These are phyloP conservation scores for Pseudopithomyces chartarum DNA, from an alignment of 2,329 filamentous ascomycete genomes.

Conservation along the genomic window DNA sequence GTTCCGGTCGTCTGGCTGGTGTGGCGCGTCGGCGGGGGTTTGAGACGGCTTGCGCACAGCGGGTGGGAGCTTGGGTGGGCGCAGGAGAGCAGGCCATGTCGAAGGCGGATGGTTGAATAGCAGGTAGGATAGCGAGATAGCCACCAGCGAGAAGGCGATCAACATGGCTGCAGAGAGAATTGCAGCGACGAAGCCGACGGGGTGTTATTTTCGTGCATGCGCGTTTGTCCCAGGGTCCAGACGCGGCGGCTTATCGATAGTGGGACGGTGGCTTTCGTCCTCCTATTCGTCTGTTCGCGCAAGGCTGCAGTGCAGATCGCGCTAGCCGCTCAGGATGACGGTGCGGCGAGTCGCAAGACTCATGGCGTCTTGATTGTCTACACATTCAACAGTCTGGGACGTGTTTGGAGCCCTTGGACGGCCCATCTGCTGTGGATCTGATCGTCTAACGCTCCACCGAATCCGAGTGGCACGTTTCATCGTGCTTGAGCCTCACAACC, in stretches of 20 bases:
- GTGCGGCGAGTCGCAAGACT: not conserved
- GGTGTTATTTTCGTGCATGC: not conserved
- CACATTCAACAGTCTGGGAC: too few relatives aligned
- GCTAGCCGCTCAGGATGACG: constrained; percentile 4
- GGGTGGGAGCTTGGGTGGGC: constrained; percentile 11
- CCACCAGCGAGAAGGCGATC: constrained; percentile 43
- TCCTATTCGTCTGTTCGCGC: not conserved
- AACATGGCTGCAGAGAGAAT: constrained; percentile 37
- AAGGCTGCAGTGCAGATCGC: constrained; percentile 2
- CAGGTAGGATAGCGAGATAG: constrained; percentile 43
- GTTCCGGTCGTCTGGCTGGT: constrained; percentile 5
- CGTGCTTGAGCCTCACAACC: not conserved
- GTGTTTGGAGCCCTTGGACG: too few relatives aligned
- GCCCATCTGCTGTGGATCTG: too few relatives aligned
- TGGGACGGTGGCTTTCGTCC: not conserved
- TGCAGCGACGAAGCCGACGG: not conserved
- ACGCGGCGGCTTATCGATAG: constrained; percentile 2
- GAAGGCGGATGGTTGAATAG: constrained; percentile 43
- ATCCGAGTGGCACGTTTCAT: not conserved
- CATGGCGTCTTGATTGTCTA: too few relatives aligned
- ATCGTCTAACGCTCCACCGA: not conserved
- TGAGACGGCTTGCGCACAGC: constrained; percentile 20
- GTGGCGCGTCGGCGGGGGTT: constrained; percentile 19
- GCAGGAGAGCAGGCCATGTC: constrained; percentile 36
- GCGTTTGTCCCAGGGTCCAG: not conserved